Evolutionary conservation across 2,329 filamentous ascomycete genomes (phyloP).

Genomic region (Microdochium bolleyi): DNA sequence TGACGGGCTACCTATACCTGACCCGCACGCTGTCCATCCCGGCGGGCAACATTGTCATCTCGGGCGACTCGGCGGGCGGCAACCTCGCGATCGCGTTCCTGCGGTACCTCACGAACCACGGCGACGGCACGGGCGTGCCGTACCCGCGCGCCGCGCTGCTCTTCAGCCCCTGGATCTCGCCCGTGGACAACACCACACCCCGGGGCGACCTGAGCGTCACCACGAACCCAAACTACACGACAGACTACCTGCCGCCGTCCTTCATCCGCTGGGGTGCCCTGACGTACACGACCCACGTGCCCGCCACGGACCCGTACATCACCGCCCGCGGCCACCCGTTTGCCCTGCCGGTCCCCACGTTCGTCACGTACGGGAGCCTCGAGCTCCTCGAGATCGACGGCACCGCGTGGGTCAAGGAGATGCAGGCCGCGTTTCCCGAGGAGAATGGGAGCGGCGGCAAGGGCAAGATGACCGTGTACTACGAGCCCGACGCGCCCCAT

Average conservation of each 20-base stretch:
- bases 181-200: slow-evolving; percentile 2
- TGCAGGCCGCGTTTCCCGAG: slow-evolving; percentile 14
- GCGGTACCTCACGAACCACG: slow-evolving; percentile 34
- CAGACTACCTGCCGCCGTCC: slow-evolving; percentile 29
- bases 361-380: slow-evolving; percentile 27
- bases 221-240: slow-evolving; percentile 9
- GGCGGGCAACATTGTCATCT: slow-evolving; percentile 29
- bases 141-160: slow-evolving; percentile 28
- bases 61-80: slow-evolving; percentile 40
- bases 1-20: slow-evolving; percentile 37
- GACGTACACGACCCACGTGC: slow-evolving; percentile 20
- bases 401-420: slow-evolving; percentile 24
- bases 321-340: slow-evolving; percentile 27
- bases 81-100: slow-evolving; percentile 35
- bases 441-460: slow-evolving; percentile 15
- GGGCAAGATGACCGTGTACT: slow-evolving; percentile 20
- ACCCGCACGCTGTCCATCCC: slow-evolving; percentile 28
- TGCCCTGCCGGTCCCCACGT: slow-evolving; percentile 26
- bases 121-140: slow-evolving; percentile 19
- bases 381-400: slow-evolving; percentile 33
- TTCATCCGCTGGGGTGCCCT: slow-evolving; percentile 33
- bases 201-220: slow-evolving; percentile 9
- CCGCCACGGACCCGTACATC: slow-evolving; percentile 26
- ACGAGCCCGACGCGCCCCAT: slow-evolving; percentile 30
- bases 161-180: slow-evolving; percentile 14